A percentile compares a stretch with the other conserved stretches of the same genome.
Conservation (phyloP, 1,284 basidiomycete genomes). For the Irpex rosettiformis region DNA sequence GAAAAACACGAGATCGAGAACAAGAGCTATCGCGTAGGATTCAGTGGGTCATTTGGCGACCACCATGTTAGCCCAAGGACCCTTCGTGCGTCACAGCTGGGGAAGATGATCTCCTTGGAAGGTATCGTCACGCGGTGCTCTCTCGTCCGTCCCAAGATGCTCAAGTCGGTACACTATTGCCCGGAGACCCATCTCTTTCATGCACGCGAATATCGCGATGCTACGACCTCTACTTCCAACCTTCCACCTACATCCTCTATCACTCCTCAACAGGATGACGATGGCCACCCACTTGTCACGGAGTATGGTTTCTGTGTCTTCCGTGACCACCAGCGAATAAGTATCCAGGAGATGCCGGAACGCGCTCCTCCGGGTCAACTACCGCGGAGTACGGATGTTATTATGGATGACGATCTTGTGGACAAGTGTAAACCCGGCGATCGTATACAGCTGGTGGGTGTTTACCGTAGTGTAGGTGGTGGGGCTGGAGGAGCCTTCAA, state of each 20-base stretch:
- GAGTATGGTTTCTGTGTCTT: slow-evolving; percentile 94
- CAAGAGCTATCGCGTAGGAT: slow-evolving; percentile 86
- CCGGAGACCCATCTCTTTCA: slow-evolving; percentile 84
- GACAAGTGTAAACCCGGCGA: slow-evolving; percentile 98
- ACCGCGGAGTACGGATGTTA: slow-evolving; percentile 93
- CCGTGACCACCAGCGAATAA: slow-evolving; percentile 95
- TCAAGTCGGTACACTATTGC: slow-evolving; percentile 96
- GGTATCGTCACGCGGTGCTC: slow-evolving; percentile 99
- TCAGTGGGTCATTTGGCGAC: slow-evolving; percentile 98
- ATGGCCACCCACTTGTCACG: slow-evolving; percentile 83
- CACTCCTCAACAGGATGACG: slow-evolving; percentile 89
- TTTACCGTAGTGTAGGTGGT: slow-evolving; percentile 92
- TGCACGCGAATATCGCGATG: slow-evolving; percentile 90
- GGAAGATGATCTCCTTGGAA: slow-evolving; percentile 96
- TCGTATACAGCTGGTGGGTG: slow-evolving; percentile 94
- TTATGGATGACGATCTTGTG: slow-evolving; percentile 95
- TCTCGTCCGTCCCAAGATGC: slow-evolving; percentile 97
- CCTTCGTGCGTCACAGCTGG: slow-evolving; percentile 83
- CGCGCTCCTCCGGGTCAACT: slow-evolving; percentile 96
- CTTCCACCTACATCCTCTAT: slow-evolving; percentile 89
- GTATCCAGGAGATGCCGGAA: slow-evolving; percentile 99
- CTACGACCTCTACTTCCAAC: slow-evolving; percentile 81
- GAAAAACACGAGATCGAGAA: slow-evolving; percentile 82
- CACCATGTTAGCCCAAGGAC: slow-evolving; percentile 97
- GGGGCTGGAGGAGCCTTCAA: slow-evolving; percentile 89